phyloP scores from a whole-genome alignment of 176 grass and related monocot genomes.

The Avena sativa region DNA sequence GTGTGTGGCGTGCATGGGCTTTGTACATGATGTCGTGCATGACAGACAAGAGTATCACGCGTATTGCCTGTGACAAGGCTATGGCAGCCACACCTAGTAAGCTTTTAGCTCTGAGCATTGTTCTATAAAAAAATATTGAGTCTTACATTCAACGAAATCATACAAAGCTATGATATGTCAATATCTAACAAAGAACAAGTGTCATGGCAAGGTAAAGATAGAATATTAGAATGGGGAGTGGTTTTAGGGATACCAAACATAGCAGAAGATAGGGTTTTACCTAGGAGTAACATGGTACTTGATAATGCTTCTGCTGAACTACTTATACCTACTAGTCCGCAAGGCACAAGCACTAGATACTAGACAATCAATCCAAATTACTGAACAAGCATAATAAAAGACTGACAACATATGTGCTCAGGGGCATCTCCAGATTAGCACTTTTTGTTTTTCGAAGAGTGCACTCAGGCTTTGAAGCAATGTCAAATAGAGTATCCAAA shows the following conservation, averaged over 20 bases:
- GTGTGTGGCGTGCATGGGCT: neutral
- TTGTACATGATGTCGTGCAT: neutral
- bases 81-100: slow-evolving; percentile 14
- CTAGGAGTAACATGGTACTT: slow-evolving; percentile 5
- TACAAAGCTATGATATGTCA: neutral
- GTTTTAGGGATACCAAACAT: slow-evolving; percentile 19
- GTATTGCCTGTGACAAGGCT: neutral
- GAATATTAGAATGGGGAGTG: neutral
- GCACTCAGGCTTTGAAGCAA: neutral
- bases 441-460: slow-evolving; percentile 11
- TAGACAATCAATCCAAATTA: slow-evolving; percentile 17
- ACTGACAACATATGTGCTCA: slow-evolving; percentile 5
- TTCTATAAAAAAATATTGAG: neutral
- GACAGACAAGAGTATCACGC: neutral
- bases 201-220: slow-evolving; percentile 18
- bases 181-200: slow-evolving; percentile 10
- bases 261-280: neutral
- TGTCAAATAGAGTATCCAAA: slow-evolving; percentile 8
- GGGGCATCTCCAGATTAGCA: slow-evolving; percentile 16
- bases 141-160: slow-evolving; percentile 24
- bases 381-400: slow-evolving; percentile 19
- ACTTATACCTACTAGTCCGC: slow-evolving; percentile 17
- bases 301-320: slow-evolving; percentile 28
- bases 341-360: neutral
- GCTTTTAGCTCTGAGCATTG: slow-evolving; percentile 3